These are phyloP conservation scores for Russula virescens DNA, from an alignment of 768 basidiomycete genomes.

Conservation along the genomic window DNA sequence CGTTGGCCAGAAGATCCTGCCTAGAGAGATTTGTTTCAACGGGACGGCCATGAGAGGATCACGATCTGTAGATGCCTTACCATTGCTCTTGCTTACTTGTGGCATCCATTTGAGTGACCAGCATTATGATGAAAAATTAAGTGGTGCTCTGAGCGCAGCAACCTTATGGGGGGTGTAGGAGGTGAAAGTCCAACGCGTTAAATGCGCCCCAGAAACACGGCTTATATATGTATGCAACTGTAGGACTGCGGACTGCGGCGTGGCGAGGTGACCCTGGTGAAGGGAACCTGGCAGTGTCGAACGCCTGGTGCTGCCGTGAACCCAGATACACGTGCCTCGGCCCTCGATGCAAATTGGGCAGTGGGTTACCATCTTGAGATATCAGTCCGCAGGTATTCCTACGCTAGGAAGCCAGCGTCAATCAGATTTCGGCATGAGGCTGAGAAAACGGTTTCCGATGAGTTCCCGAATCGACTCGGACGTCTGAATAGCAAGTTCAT, in stretches of 20 bases:
- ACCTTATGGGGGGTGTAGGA: slow-evolving; percentile 6
- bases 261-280: slow-evolving; percentile 6
- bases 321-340: slow-evolving; percentile 20
- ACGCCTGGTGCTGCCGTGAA: slow-evolving; percentile 6
- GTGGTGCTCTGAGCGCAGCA: neutral
- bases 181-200: slow-evolving; percentile 8
- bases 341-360: too few species aligned
- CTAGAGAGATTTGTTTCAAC: neutral
- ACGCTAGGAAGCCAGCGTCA: neutral
- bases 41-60: neutral
- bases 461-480: too few species aligned
- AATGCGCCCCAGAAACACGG: neutral
- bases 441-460: neutral
- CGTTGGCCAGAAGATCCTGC: slow-evolving; percentile 17
- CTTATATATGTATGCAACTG: slow-evolving; percentile 13
- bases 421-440: neutral
- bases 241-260: slow-evolving; percentile 4
- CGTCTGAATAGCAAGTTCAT: neutral
- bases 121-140: neutral
- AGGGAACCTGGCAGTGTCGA: slow-evolving; percentile 3
- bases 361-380: slow-evolving; percentile 5
- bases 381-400: neutral
- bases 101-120: slow-evolving; percentile 6
- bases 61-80: slow-evolving; percentile 2
- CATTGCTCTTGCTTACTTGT: slow-evolving; percentile 17